Evolutionary conservation across 2,329 filamentous ascomycete genomes (phyloP), one percentile per base, ranked within the genome.

Genomic region (Verticillium isaacii): DNA sequence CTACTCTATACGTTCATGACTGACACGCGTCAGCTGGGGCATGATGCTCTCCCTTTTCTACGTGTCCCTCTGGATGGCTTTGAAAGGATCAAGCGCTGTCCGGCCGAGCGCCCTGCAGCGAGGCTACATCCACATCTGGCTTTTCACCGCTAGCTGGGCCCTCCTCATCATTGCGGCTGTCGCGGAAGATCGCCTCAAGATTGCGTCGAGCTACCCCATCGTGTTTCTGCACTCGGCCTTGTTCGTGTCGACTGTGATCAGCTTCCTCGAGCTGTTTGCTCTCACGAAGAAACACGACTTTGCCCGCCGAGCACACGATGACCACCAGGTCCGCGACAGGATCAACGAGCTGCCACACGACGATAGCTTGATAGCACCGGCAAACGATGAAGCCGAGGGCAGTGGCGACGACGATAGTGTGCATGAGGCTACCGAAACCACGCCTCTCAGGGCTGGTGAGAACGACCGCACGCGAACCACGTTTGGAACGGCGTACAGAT

Each of bases 101-200:
- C 85, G 94, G 15, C 94, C 95, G 1, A 95, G 91, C 19, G 94
- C 94, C 4, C 85, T 98, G 7, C 91, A 96, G 62, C 85, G 94
- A 23, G 85, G 89, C 5, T 97, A 95, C 73, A 83, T 86, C 58
- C 81, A 93, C 55, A 83, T 96, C 11, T 98, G 95, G 93, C 81
- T 97, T 56, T 97, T 93, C 72, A 72, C 85, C 36, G 74, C 92
- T 0, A 85, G 86, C 45, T 98, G 93, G 88, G 76, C 84, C 2
- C 68, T 91, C 50, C 82, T 97, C 61, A 85, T 96, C 15, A 79
- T 84, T 55, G 83, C 88, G 50, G 91, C 92, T 0, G 85, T 96
- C 3, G 85, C 88, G n/a, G 90, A 92, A 66, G 86, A 93, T 70
- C 86, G 91, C 23, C 83, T 88, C 67, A 83, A 89, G 17, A 80